Base-by-base conservation (phyloP, 2,329 filamentous ascomycete species). In the Xylariaceae sp. region DNA sequence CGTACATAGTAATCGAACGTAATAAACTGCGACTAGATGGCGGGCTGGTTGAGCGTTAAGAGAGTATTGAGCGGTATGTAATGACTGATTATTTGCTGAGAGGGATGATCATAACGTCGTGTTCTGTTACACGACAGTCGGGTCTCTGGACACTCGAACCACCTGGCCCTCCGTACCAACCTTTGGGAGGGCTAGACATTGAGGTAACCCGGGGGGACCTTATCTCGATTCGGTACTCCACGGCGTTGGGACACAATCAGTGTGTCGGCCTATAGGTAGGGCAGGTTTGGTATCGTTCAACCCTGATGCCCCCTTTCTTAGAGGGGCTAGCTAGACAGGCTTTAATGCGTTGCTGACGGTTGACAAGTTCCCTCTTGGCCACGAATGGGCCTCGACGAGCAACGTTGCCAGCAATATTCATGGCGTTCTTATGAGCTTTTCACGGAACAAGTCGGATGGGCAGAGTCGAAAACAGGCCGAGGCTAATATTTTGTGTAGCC, bases 101-200 rank as follows among this genome's bases (percentile, higher is more conserved):
- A 62, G 60, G 50, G 50, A 61, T 57, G 62, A 60, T 55, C 54
- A 52, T 59, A 21, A 55, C 59, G 53, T 59, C 50, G 59, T 66
- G 35, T 49, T 39, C 24, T 37, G 68, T 70, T 62, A 57, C 67
- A 70, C 67, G 50, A 54, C 66, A 61, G 61, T 56, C 55, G 55
- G 57, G 60, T 65, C 55, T 59, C 62, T 44, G 57, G 59, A 59
- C 53, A 55, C 54, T 63, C 55, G 59, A 59, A 54, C 54, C 30
- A 41, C 37, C 44, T 53, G 48, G 29, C 32, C 26, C 48, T 50
- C 46, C 24, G 33, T 44, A 33, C 32, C 50, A 55, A 54, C 53
- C 50, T 53, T 44, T 41, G 30, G 44, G 44, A 39, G 26, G 30
- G 39, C 43, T 58, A 20, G 46, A 43, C 29, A 30, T 26, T 42